phyloP scores from a whole-genome alignment of 176 grass and related monocot genomes.

The Carex littledalei region DNA sequence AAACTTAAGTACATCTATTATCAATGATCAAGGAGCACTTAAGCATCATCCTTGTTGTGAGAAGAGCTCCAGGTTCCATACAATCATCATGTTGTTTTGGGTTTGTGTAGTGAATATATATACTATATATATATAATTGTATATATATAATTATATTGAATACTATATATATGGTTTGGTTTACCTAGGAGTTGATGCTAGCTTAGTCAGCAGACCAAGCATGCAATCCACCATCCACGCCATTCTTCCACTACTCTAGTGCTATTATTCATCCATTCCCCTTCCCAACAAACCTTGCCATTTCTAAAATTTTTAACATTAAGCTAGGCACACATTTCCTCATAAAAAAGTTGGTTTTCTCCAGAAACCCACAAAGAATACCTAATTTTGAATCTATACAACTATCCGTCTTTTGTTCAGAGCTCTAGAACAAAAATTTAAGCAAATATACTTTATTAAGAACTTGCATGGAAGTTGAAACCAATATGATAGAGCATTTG shows the following conservation, averaged over 20 bases:
- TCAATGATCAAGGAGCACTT: no score
- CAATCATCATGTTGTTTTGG: slow-evolving; percentile 11
- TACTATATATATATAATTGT: neutral
- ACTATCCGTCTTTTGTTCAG: neutral
- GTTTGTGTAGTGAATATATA: neutral
- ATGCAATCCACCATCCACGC: slow-evolving; percentile 25
- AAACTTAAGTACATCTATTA: neutral
- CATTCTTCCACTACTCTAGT: slow-evolving; percentile 25
- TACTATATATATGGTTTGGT: neutral
- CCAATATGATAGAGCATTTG: no score
- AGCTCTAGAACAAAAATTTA: no score
- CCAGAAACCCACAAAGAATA: no score
- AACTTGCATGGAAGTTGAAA: no score
- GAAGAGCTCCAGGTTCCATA: neutral
- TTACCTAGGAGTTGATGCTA: slow-evolving; percentile 7
- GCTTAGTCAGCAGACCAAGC: slow-evolving; percentile 28
- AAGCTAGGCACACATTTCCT: slow-evolving; percentile 9
- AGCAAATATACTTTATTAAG: no score
- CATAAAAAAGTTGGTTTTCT: neutral
- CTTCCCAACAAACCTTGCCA: slow-evolving; percentile 22
- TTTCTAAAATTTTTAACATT: slow-evolving; percentile 16
- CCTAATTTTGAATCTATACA: neutral
- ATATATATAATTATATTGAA: neutral
- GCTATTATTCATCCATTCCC: slow-evolving; percentile 22
- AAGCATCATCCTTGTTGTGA: neutral